Percentiles rank a stretch among this genome's conserved stretches.
These are phyloP conservation scores for Nitzschia sp. DNA, from an alignment of 108 stramenopile genomes.

Conservation along the genomic window DNA sequence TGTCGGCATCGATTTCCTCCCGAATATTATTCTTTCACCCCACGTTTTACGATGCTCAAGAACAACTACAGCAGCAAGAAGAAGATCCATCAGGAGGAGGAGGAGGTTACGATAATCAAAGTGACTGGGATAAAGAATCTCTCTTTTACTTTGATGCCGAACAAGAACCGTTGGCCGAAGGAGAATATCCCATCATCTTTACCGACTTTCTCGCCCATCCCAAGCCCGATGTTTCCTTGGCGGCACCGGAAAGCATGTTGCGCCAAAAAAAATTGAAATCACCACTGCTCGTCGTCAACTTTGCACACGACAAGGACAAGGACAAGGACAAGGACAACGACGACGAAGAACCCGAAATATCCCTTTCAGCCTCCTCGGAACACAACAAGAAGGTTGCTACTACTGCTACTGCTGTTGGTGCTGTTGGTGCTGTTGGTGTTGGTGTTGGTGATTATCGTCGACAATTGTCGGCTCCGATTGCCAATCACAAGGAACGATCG, in stretches of 20 bases:
- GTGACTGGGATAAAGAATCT: not conserved
- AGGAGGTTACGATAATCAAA: too few species aligned
- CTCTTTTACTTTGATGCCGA: constrained; percentile 39
- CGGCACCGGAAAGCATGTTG: constrained; percentile 19
- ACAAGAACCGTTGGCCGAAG: constrained; percentile 30
- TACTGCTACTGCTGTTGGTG: not conserved
- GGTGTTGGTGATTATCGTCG: not conserved
- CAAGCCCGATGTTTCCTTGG: not conserved
- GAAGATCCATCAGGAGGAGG: not conserved
- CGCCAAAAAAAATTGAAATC: not conserved
- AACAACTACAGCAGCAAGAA: not conserved
- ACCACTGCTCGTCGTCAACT: too few species aligned
- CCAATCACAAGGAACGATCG: constrained; percentile 14
- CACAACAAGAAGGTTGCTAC: not conserved
- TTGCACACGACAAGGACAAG: too few species aligned
- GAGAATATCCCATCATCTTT: constrained; percentile 29
- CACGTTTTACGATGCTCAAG: not conserved
- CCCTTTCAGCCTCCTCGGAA: not conserved
- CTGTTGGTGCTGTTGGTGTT: not conserved
- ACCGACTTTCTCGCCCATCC: constrained; percentile 19
- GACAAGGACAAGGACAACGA: too few species aligned
- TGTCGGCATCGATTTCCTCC: not conserved
- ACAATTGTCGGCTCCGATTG: constrained; percentile 5
- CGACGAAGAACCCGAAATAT: not conserved
- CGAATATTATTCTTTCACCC: not conserved